Evolutionary conservation across 495 filamentous ascomycete genomes (phyloP).

Genomic region (Penicillium manginii): DNA sequence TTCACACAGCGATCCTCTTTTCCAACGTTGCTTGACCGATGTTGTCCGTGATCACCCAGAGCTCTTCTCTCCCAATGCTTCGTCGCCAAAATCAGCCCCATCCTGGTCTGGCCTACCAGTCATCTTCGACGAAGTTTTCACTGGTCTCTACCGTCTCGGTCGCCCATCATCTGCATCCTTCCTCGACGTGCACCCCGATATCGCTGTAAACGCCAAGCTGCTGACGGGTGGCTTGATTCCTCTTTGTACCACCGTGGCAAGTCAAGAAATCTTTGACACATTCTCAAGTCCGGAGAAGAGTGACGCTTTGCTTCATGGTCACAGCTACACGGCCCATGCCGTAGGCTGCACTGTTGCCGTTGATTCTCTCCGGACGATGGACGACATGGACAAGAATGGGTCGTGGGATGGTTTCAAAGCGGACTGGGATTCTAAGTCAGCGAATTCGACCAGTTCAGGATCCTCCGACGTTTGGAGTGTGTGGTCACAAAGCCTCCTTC

Average conservation of each 20-base stretch:
- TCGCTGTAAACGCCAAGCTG: slow-evolving; percentile 77
- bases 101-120: slow-evolving; percentile 73
- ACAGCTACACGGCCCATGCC: slow-evolving; percentile 81
- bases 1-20: slow-evolving; percentile 67
- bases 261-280: slow-evolving; percentile 69
- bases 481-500: slow-evolving; percentile 63
- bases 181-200: slow-evolving; percentile 65
- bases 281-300: slow-evolving; percentile 69
- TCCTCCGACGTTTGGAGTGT: slow-evolving; percentile 62
- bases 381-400: slow-evolving; percentile 53
- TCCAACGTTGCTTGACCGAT: slow-evolving; percentile 67
- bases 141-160: slow-evolving; percentile 77
- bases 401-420: slow-evolving; percentile 53
- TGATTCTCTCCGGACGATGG: slow-evolving; percentile 58
- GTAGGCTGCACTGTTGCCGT: slow-evolving; percentile 74
- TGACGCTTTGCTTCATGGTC: slow-evolving; percentile 75
- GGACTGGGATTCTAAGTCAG: slow-evolving; percentile 38
- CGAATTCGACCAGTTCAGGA: slow-evolving; percentile 5
- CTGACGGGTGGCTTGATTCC: slow-evolving; percentile 79
- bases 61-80: slow-evolving; percentile 42
- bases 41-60: slow-evolving; percentile 60
- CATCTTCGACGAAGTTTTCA: slow-evolving; percentile 82
- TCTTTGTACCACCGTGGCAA: slow-evolving; percentile 70
- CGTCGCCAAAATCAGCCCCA: slow-evolving; percentile 17
- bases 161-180: slow-evolving; percentile 66